Conservation (phyloP, 2,329 filamentous ascomycete genomes). For the Westerdykella sp. region DNA sequence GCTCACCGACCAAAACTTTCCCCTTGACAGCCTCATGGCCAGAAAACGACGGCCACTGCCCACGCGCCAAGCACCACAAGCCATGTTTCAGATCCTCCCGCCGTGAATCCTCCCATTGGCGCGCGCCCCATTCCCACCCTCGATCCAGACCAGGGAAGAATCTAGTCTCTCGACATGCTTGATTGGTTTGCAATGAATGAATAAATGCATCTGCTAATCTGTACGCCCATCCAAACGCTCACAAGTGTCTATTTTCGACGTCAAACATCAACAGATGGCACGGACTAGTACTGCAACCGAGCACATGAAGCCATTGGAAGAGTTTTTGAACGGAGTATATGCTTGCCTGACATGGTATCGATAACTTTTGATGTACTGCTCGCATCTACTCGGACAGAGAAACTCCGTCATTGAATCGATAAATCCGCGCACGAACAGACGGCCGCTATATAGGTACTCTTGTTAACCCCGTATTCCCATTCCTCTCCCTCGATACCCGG, state of each 20-base stretch:
- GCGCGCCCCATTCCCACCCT: not conserved
- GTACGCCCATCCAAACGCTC: not conserved
- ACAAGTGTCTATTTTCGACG: not conserved
- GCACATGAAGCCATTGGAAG: no score
- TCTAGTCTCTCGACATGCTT: slow-evolving; percentile 1
- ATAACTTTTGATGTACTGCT: not conserved
- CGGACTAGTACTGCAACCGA: no score
- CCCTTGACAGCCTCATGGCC: not conserved
- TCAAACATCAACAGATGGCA: no score
- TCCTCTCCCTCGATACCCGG: not conserved
- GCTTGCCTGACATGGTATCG: not conserved
- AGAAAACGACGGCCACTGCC: not conserved
- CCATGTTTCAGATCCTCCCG: not conserved
- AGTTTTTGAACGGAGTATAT: not conserved
- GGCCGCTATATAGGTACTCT: no score
- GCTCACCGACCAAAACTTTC: no score
- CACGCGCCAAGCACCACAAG: slow-evolving; percentile 1
- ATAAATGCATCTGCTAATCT: not conserved
- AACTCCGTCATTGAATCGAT: no score
- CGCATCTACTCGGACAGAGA: not conserved
- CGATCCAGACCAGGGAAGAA: not conserved
- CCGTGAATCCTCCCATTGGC: not conserved
- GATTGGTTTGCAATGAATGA: slow-evolving; percentile 23
- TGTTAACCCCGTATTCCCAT: no score
- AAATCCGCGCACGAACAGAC: no score